Evolutionary conservation across 495 filamentous ascomycete genomes (phyloP).

Genomic region (Penicillium egyptiacum): DNA sequence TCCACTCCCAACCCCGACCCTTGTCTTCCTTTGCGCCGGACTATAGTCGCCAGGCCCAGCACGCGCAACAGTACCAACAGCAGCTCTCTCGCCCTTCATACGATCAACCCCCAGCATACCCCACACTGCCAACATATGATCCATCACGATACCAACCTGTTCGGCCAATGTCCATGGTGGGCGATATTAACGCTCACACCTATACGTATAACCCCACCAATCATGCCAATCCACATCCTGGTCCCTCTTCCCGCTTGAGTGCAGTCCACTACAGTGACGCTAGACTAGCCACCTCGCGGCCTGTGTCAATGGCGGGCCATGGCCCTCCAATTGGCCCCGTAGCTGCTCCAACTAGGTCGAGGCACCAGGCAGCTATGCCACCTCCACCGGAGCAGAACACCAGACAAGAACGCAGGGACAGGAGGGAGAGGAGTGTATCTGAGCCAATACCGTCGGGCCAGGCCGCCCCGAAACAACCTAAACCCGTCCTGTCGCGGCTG

Average conservation of each 20-base stretch:
- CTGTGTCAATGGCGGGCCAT: conserved; percentile 3
- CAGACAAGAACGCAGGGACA: conserved; percentile 4
- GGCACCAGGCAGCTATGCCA: conserved; percentile 20
- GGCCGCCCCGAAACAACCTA: conserved; percentile 28
- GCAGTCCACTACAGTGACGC: conserved; percentile 25
- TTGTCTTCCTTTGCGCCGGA: conserved; percentile 34
- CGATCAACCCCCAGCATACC: conserved; percentile 24
- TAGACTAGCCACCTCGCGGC: conserved; percentile 21
- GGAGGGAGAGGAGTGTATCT: conserved; percentile 25
- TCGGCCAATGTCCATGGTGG: conserved; percentile 16
- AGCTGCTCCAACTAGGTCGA: conserved; percentile 4
- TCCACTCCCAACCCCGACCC: conserved; percentile 29
- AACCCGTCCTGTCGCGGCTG: conserved; percentile 41
- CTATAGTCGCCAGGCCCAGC: conserved; percentile 20
- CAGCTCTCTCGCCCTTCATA: conserved; percentile 22
- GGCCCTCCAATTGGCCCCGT: background rate
- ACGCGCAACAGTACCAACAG: conserved; percentile 9
- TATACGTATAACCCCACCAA: conserved; percentile 7
- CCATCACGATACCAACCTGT: conserved; percentile 34
- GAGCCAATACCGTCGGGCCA: conserved; percentile 23
- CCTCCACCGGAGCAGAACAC: conserved; percentile 4
- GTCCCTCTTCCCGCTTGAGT: conserved; percentile 27
- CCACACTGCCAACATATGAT: conserved; percentile 31
- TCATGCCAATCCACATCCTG: background rate
- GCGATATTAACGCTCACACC: conserved; percentile 1